Conservation (phyloP, 768 basidiomycete genomes). For the Rossbeevera mucosa region DNA sequence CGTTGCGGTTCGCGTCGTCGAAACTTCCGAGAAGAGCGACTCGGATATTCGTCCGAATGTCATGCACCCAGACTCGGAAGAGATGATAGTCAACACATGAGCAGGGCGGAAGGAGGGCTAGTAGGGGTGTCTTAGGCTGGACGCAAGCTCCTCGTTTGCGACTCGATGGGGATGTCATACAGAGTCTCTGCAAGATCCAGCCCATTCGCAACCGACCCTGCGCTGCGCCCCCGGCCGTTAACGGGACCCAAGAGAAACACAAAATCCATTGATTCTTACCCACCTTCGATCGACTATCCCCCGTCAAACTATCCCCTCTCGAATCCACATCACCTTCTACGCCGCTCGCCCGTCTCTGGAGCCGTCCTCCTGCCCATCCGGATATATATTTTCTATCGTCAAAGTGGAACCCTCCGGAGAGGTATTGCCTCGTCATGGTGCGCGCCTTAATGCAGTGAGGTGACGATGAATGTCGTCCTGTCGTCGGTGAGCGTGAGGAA, state of each 20-base stretch:
- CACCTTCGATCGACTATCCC: background rate
- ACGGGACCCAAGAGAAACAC: background rate
- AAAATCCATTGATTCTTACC: conserved; percentile 9
- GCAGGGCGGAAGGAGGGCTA: no score
- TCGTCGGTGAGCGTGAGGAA: no score
- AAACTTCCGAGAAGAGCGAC: no score
- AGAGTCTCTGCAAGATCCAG: conserved; percentile 70
- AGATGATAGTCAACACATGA: no score
- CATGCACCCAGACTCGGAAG: no score
- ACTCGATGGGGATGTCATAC: conserved; percentile 1
- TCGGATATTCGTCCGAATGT: no score
- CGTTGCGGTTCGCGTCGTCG: no score
- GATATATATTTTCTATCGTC: conserved; percentile 93
- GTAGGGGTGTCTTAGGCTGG: no score
- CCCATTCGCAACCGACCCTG: conserved; percentile 49
- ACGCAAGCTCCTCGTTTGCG: conserved; percentile 65
- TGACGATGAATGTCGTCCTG: no score
- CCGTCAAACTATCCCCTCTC: conserved; percentile 7
- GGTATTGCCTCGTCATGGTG: no score
- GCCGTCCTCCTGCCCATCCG: conserved; percentile 88
- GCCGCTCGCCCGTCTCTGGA: conserved; percentile 62
- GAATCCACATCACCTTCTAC: conserved; percentile 11
- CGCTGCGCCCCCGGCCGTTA: conserved; percentile 1
- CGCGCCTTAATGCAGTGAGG: no score
- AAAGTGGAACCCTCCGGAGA: conserved; percentile 86